phyloP scores from a whole-genome alignment of 176 grass and related monocot genomes.

The Juncus inflexus region DNA sequence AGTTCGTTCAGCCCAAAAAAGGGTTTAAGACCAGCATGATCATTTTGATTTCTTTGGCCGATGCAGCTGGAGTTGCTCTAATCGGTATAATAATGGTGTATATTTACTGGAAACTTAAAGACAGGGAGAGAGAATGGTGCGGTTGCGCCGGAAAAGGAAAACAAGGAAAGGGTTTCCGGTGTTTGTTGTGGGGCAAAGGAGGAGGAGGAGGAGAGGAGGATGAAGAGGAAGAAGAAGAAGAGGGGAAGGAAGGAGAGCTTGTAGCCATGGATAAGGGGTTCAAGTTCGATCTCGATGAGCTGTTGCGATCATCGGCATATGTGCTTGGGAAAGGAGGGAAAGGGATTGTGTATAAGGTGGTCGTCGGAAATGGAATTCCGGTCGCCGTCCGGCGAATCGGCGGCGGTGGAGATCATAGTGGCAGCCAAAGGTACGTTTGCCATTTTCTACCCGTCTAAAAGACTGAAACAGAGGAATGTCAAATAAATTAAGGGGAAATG shows the following conservation, averaged over 20 bases:
- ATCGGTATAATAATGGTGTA: conserved; percentile 63
- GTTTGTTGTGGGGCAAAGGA: conserved; percentile 32
- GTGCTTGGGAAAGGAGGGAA: conserved; percentile 84
- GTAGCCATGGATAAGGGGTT: conserved; percentile 86
- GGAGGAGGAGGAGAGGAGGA: conserved; percentile 12
- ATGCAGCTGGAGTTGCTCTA: conserved; percentile 60
- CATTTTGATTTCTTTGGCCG: conserved; percentile 55
- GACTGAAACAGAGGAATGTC: neutral
- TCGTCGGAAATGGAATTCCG: conserved; percentile 61
- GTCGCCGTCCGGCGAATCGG: conserved; percentile 74
- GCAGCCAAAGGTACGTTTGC: conserved; percentile 14
- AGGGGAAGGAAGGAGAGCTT: conserved; percentile 46
- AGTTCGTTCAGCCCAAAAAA: conserved; percentile 18
- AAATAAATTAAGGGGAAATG: no score
- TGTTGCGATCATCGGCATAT: conserved; percentile 82
- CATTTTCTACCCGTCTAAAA: neutral
- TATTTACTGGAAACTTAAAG: conserved; percentile 73
- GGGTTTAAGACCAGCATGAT: conserved; percentile 44
- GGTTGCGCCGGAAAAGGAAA: conserved; percentile 22
- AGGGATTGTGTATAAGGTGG: conserved; percentile 97
- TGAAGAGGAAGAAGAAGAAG: conserved; percentile 13
- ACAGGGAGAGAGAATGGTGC: conserved; percentile 21
- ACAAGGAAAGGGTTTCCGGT: conserved; percentile 13
- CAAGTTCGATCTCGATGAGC: conserved; percentile 71
- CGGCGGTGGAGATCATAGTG: conserved; percentile 29